These are phyloP conservation scores for Cymbopogon citratus DNA, from an alignment of 176 grass and related monocot species.

Conservation along the genomic window DNA sequence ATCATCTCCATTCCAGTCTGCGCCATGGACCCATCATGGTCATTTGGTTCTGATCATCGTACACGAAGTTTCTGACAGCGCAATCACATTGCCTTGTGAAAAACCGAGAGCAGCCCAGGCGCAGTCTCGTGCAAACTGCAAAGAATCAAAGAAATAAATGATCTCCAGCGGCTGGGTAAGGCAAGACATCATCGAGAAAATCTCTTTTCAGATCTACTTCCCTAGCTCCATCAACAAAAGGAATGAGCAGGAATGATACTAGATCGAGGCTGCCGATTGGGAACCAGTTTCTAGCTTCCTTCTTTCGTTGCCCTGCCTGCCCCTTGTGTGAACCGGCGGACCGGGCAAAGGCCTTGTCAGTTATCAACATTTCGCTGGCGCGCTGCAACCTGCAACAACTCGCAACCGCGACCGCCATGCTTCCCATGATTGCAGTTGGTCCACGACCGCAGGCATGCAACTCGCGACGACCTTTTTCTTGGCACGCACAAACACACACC, in stretches of 20 bases:
- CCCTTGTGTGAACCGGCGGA: slow-evolving; percentile 25
- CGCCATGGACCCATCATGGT: neutral
- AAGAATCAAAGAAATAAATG: too few relatives aligned
- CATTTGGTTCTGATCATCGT: neutral
- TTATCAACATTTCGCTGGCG: too few relatives aligned
- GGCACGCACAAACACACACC: neutral
- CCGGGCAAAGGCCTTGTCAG: too few relatives aligned
- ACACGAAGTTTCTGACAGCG: neutral
- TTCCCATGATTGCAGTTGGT: neutral
- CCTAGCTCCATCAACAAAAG: neutral
- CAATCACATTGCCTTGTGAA: neutral
- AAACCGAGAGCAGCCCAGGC: neutral
- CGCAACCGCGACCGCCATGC: too few relatives aligned
- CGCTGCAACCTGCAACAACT: too few relatives aligned
- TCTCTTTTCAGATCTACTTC: neutral
- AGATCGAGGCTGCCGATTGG: too few relatives aligned
- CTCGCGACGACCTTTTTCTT: neutral
- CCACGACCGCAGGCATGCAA: neutral
- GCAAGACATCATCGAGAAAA: neutral
- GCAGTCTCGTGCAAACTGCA: too few relatives aligned
- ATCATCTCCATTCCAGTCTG: neutral
- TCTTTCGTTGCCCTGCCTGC: neutral
- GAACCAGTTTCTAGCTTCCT: too few relatives aligned
- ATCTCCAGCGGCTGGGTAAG: neutral
- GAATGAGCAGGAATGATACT: too few relatives aligned